phyloP scores from a whole-genome alignment of 805 yeast species.

The Pichia heedii region DNA sequence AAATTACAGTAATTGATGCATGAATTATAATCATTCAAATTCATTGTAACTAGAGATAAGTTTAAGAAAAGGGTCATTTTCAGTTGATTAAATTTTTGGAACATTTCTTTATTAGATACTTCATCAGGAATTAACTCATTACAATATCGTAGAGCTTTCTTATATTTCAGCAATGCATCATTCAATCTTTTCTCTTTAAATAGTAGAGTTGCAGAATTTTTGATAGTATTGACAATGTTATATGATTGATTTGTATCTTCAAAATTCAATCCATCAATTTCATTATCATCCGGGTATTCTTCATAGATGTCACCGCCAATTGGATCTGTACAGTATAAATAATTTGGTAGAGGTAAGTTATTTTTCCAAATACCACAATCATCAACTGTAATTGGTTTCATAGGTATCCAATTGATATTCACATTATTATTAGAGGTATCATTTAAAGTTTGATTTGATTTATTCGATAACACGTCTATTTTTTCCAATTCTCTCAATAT shows the following conservation, averaged over 20 bases:
- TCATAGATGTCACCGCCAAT: conserved; percentile 67
- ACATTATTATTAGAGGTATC: no score
- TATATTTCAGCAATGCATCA: conserved; percentile 54
- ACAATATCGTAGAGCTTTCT: conserved; percentile 57
- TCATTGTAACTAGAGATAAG: conserved; percentile 45
- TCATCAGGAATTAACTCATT: conserved; percentile 66
- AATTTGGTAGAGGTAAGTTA: conserved; percentile 45
- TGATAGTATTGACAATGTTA: conserved; percentile 45
- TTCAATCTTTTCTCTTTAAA: conserved; percentile 43
- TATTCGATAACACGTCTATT: conserved; percentile 34
- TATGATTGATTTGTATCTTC: conserved; percentile 35
- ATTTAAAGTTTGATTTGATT: not conserved
- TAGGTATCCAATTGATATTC: conserved; percentile 25
- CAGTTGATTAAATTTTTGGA: conserved; percentile 38
- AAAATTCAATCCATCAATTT: conserved; percentile 45
- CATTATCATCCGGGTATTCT: conserved; percentile 72
- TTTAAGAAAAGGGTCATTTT: conserved; percentile 48
- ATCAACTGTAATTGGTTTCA: conserved; percentile 37
- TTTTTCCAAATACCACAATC: conserved; percentile 59
- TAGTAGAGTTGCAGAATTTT: conserved; percentile 56
- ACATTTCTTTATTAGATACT: conserved; percentile 49
- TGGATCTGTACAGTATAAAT: conserved; percentile 49
- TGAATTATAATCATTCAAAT: conserved; percentile 38
- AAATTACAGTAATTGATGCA: conserved; percentile 47
- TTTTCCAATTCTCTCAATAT: conserved; percentile 60